A percentile compares a stretch with the other conserved stretches of the same genome.
Evolutionary conservation across 2,329 filamentous ascomycete species (phyloP).

Genomic region (Claviceps quebecensis): DNA sequence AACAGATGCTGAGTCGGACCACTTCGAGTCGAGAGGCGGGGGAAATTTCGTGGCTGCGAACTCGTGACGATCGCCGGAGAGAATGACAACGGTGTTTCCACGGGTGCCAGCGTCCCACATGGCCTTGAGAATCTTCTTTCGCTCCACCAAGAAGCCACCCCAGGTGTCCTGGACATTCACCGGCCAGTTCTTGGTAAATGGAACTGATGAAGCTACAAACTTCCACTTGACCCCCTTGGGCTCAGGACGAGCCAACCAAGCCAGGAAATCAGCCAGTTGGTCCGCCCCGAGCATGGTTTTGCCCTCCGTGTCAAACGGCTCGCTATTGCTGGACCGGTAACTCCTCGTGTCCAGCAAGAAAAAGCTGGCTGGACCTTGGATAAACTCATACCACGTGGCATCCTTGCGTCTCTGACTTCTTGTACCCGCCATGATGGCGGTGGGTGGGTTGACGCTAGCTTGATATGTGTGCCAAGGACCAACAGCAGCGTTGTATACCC

Average conservation of each 20-base stretch:
- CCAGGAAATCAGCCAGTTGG: constrained; percentile 67
- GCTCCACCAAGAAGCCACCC: constrained; percentile 80
- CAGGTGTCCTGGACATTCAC: constrained; percentile 82
- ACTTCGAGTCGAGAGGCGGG: constrained; percentile 44
- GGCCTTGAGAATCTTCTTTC: constrained; percentile 64
- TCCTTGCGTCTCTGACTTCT: constrained; percentile 26
- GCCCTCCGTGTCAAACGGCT: constrained; percentile 43
- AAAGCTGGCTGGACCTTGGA: constrained; percentile 80
- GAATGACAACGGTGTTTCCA: constrained; percentile 64
- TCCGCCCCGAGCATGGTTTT: constrained; percentile 80
- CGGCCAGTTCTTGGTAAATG: constrained; percentile 96
- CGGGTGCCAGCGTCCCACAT: constrained; percentile 79
- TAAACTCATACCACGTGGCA: constrained; percentile 79
- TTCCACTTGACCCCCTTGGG: constrained; percentile 81
- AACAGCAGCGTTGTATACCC: constrained; percentile 43
- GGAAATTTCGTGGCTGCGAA: constrained; percentile 79
- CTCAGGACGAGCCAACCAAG: constrained; percentile 60
- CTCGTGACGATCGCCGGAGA: constrained; percentile 92
- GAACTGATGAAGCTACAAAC: constrained; percentile 76
- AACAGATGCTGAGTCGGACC: constrained; percentile 51
- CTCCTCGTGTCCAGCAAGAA: constrained; percentile 89
- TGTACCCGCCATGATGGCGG: constrained; percentile 35
- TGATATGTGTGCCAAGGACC: constrained; percentile 86
- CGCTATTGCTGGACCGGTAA: constrained; percentile 58
- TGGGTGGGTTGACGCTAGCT: constrained; percentile 67